Evolutionary conservation across 352 stramenopile species (phyloP), one percentile per base, ranked within the genome.

Genomic region (Albugo laibachii): DNA sequence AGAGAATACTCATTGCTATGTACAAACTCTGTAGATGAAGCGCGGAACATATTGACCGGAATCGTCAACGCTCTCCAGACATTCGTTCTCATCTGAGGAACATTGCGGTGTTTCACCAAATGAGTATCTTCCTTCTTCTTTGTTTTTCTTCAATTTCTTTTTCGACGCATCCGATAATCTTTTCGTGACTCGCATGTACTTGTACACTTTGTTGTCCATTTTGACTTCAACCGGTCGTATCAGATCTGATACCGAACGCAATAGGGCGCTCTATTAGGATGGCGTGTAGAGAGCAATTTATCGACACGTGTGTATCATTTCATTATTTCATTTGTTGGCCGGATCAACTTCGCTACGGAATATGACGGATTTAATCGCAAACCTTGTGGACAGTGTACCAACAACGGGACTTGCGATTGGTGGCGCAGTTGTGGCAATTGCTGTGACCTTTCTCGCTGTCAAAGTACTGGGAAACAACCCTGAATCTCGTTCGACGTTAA

Each of bases 381-480:
- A 62, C 48, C 40, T 85, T 35, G 55, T 85, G 27, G 73, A 77
- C 52, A 69, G 80, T 56, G 63, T 69, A 54, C 63, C 69, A 21
- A 61, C 65, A 36, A 66, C 66, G 41, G 66, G 69, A 31, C 62
- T 85, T 31, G 73, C 73, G 13, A 67, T 86, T 13, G 73, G 73
- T 21, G 73, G 73, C 40, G 73, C 73, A 18, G 38, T 86, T 41
- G 66, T 83, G 27, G 73, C 68, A 0, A 71, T 69, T 8, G 73
- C 73, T 11, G 66, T 86, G 45, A 71, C 70, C 13, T 65, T 83
- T 51, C 71, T 65, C 14, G 73, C 73, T 21, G 70, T 66, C 14
- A 86, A 86, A 62, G 73, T 64, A 36, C 43, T 86, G 19, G 47
- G 65, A 44, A 57, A 66, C 36, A 43, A 24, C 8, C 56, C 54